A percentile compares a stretch with the other conserved stretches of the same genome.
Conservation (phyloP, 148 eudicot genomes). For the Polygonum aviculare region DNA sequence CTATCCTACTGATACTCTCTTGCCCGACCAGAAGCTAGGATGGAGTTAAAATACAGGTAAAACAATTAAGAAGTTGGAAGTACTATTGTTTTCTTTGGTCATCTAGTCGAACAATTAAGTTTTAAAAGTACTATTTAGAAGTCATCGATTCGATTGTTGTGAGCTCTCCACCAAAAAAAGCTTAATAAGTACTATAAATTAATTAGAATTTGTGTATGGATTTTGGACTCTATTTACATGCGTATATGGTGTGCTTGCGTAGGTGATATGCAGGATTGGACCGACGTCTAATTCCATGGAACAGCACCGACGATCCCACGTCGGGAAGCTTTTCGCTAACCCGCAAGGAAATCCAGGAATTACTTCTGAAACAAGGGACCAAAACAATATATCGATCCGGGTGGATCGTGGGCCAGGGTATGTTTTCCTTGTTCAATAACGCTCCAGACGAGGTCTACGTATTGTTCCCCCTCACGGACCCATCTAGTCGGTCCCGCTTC, state of each 20-base stretch:
- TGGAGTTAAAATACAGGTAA: conserved; percentile 23
- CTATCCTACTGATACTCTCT: conserved; percentile 45
- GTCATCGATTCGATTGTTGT: too few species aligned
- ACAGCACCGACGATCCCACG: conserved; percentile 36
- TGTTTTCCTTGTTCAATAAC: neutral
- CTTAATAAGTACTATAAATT: too few species aligned
- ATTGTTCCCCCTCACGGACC: too few species aligned
- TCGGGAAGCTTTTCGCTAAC: conserved; percentile 27
- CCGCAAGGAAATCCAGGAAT: conserved; percentile 18
- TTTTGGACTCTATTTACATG: neutral
- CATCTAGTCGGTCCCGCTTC: neutral
- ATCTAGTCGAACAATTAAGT: too few species aligned
- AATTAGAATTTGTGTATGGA: too few species aligned
- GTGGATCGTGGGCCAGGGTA: conserved; percentile 20
- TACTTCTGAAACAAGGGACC: neutral
- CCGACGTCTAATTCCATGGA: conserved; percentile 41
- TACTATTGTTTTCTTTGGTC: too few species aligned
- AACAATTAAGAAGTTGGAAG: too few species aligned
- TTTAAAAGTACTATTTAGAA: too few species aligned
- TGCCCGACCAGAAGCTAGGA: conserved; percentile 34
- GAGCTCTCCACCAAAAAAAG: too few species aligned
- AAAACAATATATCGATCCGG: conserved; percentile 18
- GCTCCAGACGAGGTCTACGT: conserved; percentile 16
- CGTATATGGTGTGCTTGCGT: too few species aligned
- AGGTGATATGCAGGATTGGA: neutral